phyloP scores from a whole-genome alignment of 139 green algal genomes.

The Microglena sp. region DNA sequence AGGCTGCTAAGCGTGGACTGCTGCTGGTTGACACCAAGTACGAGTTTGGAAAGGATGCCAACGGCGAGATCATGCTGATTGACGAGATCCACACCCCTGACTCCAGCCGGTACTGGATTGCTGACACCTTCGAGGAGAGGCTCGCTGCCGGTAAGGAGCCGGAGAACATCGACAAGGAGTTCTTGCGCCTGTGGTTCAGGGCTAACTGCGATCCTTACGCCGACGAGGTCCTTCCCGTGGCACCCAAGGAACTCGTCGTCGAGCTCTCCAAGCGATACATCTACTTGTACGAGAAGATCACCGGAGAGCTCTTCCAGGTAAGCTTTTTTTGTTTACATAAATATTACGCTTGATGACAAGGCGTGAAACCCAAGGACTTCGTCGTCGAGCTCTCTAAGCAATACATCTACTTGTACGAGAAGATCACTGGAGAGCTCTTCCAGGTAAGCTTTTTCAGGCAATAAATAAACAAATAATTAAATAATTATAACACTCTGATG shows the following conservation, averaged over 20 bases:
- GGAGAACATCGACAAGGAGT: slow-evolving; percentile 99
- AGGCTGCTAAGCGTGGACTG: slow-evolving; percentile 76
- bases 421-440: slow-evolving; percentile 85
- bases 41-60: slow-evolving; percentile 68
- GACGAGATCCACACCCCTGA: slow-evolving; percentile 94
- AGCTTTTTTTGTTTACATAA: no score
- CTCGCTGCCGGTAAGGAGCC: slow-evolving; percentile 70
- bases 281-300: slow-evolving; percentile 92
- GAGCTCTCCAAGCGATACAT: slow-evolving; percentile 90
- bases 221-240: slow-evolving; percentile 82
- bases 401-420: slow-evolving; percentile 93
- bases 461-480: no score
- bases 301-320: slow-evolving; percentile 65
- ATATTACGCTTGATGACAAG: no score
- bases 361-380: slow-evolving; percentile 76
- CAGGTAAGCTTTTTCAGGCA: no score
- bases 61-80: slow-evolving; percentile 57
- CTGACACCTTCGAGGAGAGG: slow-evolving; percentile 69
- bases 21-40: slow-evolving; percentile 97
- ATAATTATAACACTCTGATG: no score
- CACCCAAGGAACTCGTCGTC: slow-evolving; percentile 72
- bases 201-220: slow-evolving; percentile 93
- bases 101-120: slow-evolving; percentile 89
- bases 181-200: slow-evolving; percentile 94
- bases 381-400: slow-evolving; percentile 77